Base-by-base conservation (phyloP, 139 green algal genomes). In the Picochlorum sp. region DNA sequence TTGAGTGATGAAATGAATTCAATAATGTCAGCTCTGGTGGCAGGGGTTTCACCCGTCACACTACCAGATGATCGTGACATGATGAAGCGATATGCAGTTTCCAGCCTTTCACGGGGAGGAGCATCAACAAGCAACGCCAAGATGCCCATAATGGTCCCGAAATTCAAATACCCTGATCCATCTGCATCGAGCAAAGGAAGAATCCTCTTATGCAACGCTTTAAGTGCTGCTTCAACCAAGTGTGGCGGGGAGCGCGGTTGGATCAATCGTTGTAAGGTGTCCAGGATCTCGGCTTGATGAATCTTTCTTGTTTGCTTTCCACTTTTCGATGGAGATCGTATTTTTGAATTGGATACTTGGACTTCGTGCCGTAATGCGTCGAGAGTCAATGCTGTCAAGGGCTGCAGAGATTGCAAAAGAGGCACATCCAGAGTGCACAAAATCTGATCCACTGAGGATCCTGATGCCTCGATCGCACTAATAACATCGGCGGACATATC, bases 21-120 rank as follows among this genome's bases (percentile, higher is more conserved):
- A 26, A 65, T 65, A 26, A 65, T 32, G 13, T 65, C 41, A 18
- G 58, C 57, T 52, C 58, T 65, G n/a, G 58, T 65, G 23, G 57
- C 23, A 28, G 58, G 58, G 5, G 58, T 32, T 51, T 52, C 58
- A 58, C 41, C 23, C 58, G n/a, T 52, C 57, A n/a, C 20, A 18
- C 57, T 21, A 32, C 57, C 58, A 18, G 20, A 23, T 18, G n/a
- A 26, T 52, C n/a, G 6, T 15, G 20, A 59, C 58, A 65, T 65
- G n/a, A 65, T 18, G n/a, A 65, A 65, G 15, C 23, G 15, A 26
- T 65, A 65, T 52, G 58, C n/a, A 18, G 23, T 49, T 32, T 65
- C 23, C 20, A 65, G 23, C 11, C 58, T 51, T 30, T 65, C 23
- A 18, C 23, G 58, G 6, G 23, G 18, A 28, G 58, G 58, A 26